Evolutionary conservation across 768 basidiomycete genomes (phyloP), one percentile per base, ranked within the genome.

Genomic region (Nevesoporus exiguus): DNA sequence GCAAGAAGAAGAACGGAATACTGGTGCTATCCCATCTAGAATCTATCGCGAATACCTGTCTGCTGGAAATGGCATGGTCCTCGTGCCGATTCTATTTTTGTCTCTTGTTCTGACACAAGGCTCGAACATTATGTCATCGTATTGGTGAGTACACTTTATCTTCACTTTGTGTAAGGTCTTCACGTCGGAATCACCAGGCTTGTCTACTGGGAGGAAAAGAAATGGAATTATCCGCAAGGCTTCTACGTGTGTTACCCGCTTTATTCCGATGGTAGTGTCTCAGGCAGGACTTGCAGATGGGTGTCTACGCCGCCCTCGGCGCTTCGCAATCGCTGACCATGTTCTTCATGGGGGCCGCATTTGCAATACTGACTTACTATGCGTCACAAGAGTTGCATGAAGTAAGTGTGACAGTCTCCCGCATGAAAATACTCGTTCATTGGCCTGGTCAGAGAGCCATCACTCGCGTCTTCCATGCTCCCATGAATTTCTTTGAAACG

Each of bases 401-500:
- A 55, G 84, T 82, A 41, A 30, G 77, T 60, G 1, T 13, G 27
- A 8, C 19, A 19, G 7, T 34, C n/a, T 41, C 31, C 51, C 3
- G 7, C 11, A 29, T 30, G 5, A 39, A 27, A 48, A 21, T 13
- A 22, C 33, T 29, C 3, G 47, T 4, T 2, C 7, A 40, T 27
- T 9, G 27, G 52, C 42, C 39, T n/a, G 44, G 47, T 44, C 39
- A 86, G 83, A 72, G 70, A 55, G 84, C 89, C 6, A 80, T 90
- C 51, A 71, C 75, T 8, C 81, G 85, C 21, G 80, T 93, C 45
- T 81, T 95, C 79, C 81, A 85, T 66, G 90, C 91, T 0, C 92
- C 92, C 0, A 93, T 91, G 86, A 84, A 83, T 7, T 94, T 93
- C 74, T 95, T 93, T 65, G 93, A 95, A 65, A 93, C 86, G 2